Base-by-base conservation (phyloP, 2,329 filamentous ascomycete species). In the Emergomyces orientalis region DNA sequence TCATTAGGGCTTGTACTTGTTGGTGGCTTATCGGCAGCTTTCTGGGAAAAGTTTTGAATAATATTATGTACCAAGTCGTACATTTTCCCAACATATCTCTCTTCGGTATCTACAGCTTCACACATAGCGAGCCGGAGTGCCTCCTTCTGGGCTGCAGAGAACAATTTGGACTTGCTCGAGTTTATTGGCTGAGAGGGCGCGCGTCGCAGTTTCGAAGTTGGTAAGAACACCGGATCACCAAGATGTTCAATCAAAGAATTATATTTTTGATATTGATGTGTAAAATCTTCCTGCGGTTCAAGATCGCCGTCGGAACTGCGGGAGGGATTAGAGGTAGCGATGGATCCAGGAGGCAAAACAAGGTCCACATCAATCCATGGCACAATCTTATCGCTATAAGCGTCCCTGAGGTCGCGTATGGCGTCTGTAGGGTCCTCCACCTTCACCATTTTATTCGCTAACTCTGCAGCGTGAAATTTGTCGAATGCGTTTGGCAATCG, bases 91-190 rank as follows among this genome's bases (percentile, higher is more conserved):
- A 99, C 91, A 75, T 97, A 99, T 74, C 90, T 88, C 72, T 94
- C 91, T 74, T 99, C 94, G 0, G 94, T 99, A 70, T 96, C 90
- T 41, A 97, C 85, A 64, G 97, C 78, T 74, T 99, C 94, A 64
- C 85, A 87, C 81, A 99, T 87, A 74, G 96, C 93, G 75, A 92
- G 88, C 49, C 92, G 86, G 67, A 97, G 79, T 60, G 89, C 88
- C 68, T 91, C 83, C 71, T 96, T 95, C 71, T 97, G 90, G 63
- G 89, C 86, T 68, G 86, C 87, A 43, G 87, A 83, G 70, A 97
- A 95, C 0, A 87, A 84, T 69, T 87, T 89, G 69, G 85, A 89
- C 67, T 88, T 83, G 73, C 90, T 94, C 57, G 94, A 78, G 45
- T 90, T 87, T 47, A 87, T 91, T 7, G 92, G 89, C 71, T 90